A percentile compares a stretch with the other conserved stretches of the same genome.
Conservation (phyloP, 1,139 yeast species). For the Debaryomyces coudertii region DNA sequence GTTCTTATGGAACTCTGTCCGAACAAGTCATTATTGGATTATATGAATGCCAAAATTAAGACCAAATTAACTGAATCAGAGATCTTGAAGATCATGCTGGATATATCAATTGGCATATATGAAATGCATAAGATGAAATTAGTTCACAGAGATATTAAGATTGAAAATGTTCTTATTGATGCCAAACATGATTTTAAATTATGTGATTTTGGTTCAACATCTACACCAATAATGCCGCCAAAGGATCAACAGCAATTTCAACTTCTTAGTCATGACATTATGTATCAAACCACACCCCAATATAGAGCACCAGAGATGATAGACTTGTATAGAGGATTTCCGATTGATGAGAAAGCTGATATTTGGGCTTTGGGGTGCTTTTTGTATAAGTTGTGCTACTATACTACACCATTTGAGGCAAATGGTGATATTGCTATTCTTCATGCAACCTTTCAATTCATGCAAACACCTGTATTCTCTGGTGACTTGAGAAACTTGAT, state of each 20-base stretch:
- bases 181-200: slow-evolving; percentile 59
- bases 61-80: slow-evolving; percentile 65
- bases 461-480: slow-evolving; percentile 56
- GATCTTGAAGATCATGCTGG: slow-evolving; percentile 66
- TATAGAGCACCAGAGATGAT: slow-evolving; percentile 84
- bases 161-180: slow-evolving; percentile 74
- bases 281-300: slow-evolving; percentile 81
- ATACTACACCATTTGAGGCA: slow-evolving; percentile 80
- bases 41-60: slow-evolving; percentile 70
- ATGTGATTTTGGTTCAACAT: slow-evolving; percentile 79
- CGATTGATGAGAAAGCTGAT: slow-evolving; percentile 77
- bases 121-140: slow-evolving; percentile 69
- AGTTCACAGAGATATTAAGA: slow-evolving; percentile 77
- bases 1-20: slow-evolving; percentile 81
- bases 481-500: slow-evolving; percentile 72
- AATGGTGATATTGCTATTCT: slow-evolving; percentile 74
- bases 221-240: slow-evolving; percentile 65
- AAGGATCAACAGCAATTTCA: slow-evolving; percentile 63
- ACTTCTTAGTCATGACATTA: slow-evolving; percentile 62
- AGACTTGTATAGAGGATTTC: slow-evolving; percentile 64
- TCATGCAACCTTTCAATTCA: slow-evolving; percentile 66
- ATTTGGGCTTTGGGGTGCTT: slow-evolving; percentile 87
- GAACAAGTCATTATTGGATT: slow-evolving; percentile 69
- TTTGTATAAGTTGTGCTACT: slow-evolving; percentile 73
- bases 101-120: slow-evolving; percentile 66